Conservation (phyloP, 768 basidiomycete genomes). For the Suillus subluteus region DNA sequence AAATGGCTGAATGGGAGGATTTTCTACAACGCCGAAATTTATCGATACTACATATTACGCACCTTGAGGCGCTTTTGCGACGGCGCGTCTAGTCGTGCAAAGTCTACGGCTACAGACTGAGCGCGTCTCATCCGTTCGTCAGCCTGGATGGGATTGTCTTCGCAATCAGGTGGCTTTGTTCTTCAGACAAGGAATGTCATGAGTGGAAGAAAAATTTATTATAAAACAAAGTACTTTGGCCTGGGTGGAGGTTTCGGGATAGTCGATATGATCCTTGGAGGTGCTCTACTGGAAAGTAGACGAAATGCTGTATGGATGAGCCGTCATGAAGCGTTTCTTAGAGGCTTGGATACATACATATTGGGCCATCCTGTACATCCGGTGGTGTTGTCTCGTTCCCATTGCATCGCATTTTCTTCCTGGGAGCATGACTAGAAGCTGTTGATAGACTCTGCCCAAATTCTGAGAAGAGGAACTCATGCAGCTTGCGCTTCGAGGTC, state of each 20-base stretch:
- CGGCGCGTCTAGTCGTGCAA: constrained; percentile 31
- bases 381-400: constrained; percentile 1
- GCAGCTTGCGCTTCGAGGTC: constrained; percentile 24
- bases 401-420: constrained; percentile 12
- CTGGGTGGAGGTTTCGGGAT: constrained; percentile 45
- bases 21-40: constrained; percentile 1
- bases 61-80: constrained; percentile 28
- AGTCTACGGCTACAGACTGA: constrained; percentile 44
- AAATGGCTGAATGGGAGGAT: constrained; percentile 15
- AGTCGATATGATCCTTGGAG: constrained; percentile 44
- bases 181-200: constrained; percentile 29
- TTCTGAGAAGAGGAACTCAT: constrained; percentile 24
- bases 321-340: neutral
- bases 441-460: constrained; percentile 23
- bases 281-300: constrained; percentile 43
- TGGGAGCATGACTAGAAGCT: neutral
- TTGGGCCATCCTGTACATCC: neutral
- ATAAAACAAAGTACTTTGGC: constrained; percentile 37
- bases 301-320: constrained; percentile 45
- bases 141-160: constrained; percentile 51
- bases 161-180: constrained; percentile 50
- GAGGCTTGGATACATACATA: constrained; percentile 5
- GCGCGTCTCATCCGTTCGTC: constrained; percentile 44
- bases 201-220: neutral
- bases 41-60: neutral